These are phyloP conservation scores for Lactarius hengduanensis DNA, from an alignment of 768 basidiomycete genomes.

Conservation along the genomic window DNA sequence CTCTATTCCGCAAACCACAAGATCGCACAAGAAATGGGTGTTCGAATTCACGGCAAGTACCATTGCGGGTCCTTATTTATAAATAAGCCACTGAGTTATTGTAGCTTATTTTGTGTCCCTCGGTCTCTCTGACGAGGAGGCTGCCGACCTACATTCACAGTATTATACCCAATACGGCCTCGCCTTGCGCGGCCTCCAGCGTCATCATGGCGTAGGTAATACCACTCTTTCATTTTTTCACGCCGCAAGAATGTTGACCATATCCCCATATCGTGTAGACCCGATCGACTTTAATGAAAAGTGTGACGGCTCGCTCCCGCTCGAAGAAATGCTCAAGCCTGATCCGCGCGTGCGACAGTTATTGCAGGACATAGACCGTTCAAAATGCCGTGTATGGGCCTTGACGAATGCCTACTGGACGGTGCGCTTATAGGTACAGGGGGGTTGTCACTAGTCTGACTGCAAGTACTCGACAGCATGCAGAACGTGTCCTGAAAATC, in stretches of 20 bases:
- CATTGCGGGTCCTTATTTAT: conserved; percentile 1
- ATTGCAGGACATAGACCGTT: conserved; percentile 74
- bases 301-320: conserved; percentile 80
- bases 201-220: conserved; percentile 73
- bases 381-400: conserved; percentile 78
- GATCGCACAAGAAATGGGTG: conserved; percentile 77
- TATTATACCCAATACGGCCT: conserved; percentile 85
- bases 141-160: conserved; percentile 61
- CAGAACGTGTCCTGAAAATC: conserved; percentile 73
- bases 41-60: conserved; percentile 67
- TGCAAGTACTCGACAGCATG: conserved; percentile 54
- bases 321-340: conserved; percentile 75
- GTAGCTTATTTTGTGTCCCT: conserved; percentile 73
- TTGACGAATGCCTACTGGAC: conserved; percentile 81
- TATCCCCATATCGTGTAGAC: conserved; percentile 44
- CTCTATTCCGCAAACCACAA: conserved; percentile 74
- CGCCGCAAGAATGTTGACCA: background rate
- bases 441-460: background rate
- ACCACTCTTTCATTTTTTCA: background rate
- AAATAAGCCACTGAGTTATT: background rate
- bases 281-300: conserved; percentile 80
- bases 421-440: conserved; percentile 41
- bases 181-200: conserved; percentile 72
- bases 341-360: conserved; percentile 61
- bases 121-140: conserved; percentile 66